Conservation (phyloP, 371 early-diverging fungal genomes). For the Mucor racemosus region DNA sequence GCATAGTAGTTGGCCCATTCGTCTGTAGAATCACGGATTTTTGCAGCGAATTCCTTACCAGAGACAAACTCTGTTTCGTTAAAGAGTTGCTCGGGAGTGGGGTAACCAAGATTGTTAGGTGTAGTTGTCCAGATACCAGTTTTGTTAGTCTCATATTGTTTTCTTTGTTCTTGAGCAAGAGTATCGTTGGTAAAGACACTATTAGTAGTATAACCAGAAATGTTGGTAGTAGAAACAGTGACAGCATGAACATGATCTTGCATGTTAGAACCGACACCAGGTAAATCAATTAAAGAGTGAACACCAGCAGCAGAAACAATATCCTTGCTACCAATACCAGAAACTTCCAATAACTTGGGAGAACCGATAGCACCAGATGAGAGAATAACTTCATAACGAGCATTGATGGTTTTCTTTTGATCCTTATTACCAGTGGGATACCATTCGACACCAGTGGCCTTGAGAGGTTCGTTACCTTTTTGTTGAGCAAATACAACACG, state of each 20-base stretch:
- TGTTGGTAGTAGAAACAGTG: constrained; percentile 18
- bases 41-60: constrained; percentile 11
- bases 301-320: constrained; percentile 17
- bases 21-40: constrained; percentile 12
- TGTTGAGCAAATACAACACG: constrained; percentile 12
- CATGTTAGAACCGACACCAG: constrained; percentile 45
- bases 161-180: constrained; percentile 10
- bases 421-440: constrained; percentile 13
- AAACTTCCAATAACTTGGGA: constrained; percentile 27
- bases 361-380: constrained; percentile 27
- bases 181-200: constrained; percentile 19
- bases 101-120: constrained; percentile 24
- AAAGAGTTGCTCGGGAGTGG: constrained; percentile 16
- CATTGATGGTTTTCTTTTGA: constrained; percentile 19
- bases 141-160: constrained; percentile 10
- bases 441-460: constrained; percentile 28
- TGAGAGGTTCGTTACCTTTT: background rate
- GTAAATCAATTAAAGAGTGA: constrained; percentile 15
- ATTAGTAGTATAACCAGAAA: constrained; percentile 21
- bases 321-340: constrained; percentile 23
- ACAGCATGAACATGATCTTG: constrained; percentile 38
- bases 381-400: constrained; percentile 26
- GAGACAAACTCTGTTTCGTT: constrained; percentile 9
- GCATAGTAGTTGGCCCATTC: constrained; percentile 18
- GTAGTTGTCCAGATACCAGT: constrained; percentile 23